Evolutionary conservation across 345 rosid species (phyloP), one percentile per base, ranked within the genome.

Genomic region (Laguncularia racemosa): DNA sequence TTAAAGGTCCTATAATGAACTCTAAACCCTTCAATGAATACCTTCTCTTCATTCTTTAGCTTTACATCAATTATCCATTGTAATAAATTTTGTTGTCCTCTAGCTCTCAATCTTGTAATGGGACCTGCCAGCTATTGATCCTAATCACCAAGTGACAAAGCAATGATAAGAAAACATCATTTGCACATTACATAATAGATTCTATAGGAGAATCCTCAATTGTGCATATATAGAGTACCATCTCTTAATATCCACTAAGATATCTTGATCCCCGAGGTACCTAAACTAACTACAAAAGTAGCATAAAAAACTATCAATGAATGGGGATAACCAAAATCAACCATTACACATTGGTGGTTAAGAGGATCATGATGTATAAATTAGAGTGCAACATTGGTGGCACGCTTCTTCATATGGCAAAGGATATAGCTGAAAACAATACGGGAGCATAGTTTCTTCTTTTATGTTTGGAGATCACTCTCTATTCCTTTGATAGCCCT

Each of bases 361-460:
- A 60, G 51, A 48, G 73, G 48, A 15, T 69, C 73, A 53, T 69
- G 73, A 10, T 64, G 17, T 58, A 69, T 46, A 51, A 53, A 15
- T 60, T 53, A 17, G 60, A 61, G 3, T 64, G 73, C 50, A 40
- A 46, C 20, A 57, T 47, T 3, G 45, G 60, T 12, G 56, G 49
- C 13, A 38, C 68, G 1, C 3, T 56, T 56, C 68, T 69, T 38
- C 55, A 65, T 0, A 43, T 69, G 14, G 73, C 73, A 28, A 69
- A 69, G 57, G 73, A 69, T 60, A 58, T 69, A 16, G 60, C 64
- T 16, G 61, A 69, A 56, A 69, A 63, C 68, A 69, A 63, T 19
- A 33, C 50, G 5, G 51, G 73, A 15, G 46, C 73, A 12, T 56
- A 60, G 3, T 14, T 70, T 23, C 74, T 70, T 7, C 48, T 61